Evolutionary conservation across 2,329 filamentous ascomycete genomes (phyloP).

Genomic region (Sporothrix dimorphospora): DNA sequence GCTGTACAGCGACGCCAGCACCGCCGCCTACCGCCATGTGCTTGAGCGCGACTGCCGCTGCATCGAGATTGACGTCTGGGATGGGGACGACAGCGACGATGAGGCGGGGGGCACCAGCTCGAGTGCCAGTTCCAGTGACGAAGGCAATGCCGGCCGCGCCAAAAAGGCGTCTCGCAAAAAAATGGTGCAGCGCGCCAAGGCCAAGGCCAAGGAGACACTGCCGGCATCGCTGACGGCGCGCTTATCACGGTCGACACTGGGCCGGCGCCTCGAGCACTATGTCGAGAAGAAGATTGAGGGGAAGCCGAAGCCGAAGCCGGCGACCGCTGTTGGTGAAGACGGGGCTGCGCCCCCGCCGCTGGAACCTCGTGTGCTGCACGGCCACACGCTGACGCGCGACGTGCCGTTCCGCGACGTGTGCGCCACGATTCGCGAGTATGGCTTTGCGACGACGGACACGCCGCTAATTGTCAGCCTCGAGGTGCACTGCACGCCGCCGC

Average conservation of each 20-base stretch:
- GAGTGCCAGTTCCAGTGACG: slow-evolving; percentile 55
- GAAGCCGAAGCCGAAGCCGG: slow-evolving; percentile 10
- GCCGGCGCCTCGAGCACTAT: slow-evolving; percentile 47
- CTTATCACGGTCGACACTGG: slow-evolving; percentile 54
- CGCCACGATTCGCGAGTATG: slow-evolving; percentile 74
- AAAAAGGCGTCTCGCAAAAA: slow-evolving; percentile 54
- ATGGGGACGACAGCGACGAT: slow-evolving; percentile 59
- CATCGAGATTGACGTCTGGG: slow-evolving; percentile 95
- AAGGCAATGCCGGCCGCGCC: slow-evolving; percentile 31
- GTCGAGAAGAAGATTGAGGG: slow-evolving; percentile 38
- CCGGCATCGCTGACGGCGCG: slow-evolving; percentile 49
- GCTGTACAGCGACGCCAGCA: slow-evolving; percentile 82
- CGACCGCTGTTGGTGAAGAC: neutral
- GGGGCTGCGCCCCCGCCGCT: slow-evolving; percentile 16
- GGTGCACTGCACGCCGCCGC: slow-evolving; percentile 77
- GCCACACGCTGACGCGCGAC: slow-evolving; percentile 87
- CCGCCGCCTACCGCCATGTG: slow-evolving; percentile 83
- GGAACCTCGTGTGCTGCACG: slow-evolving; percentile 82
- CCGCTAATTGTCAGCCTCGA: slow-evolving; percentile 95
- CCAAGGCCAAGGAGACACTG: slow-evolving; percentile 64
- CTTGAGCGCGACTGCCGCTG: slow-evolving; percentile 84
- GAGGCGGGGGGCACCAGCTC: neutral
- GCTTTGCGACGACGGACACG: slow-evolving; percentile 73
- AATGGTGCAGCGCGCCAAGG: slow-evolving; percentile 66
- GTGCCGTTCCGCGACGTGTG: slow-evolving; percentile 87